Evolutionary conservation across 2,329 filamentous ascomycete species (phyloP).

Genomic region (Cordyceps fumosorosea): DNA sequence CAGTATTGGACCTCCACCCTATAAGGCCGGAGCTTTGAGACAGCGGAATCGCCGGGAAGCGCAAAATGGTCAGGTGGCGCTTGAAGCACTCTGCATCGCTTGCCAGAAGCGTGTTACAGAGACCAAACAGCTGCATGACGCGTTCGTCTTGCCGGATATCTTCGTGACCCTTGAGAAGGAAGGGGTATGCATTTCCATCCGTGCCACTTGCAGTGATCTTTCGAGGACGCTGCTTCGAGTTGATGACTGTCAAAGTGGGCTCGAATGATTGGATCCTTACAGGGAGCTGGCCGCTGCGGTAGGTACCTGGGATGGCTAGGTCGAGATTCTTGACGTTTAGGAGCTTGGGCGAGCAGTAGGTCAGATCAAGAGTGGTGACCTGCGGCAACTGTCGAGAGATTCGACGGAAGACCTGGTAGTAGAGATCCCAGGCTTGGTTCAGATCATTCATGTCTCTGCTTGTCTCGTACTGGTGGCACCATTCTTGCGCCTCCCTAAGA

Average conservation of each 20-base stretch:
- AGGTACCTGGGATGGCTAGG: constrained; percentile 92
- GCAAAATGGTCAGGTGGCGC: constrained; percentile 90
- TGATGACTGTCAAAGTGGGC: constrained; percentile 82
- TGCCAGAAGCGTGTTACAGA: constrained; percentile 90
- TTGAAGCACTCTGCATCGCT: constrained; percentile 97
- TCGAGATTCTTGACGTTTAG: constrained; percentile 80
- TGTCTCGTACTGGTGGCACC: constrained; percentile 85
- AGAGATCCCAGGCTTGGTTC: constrained; percentile 98
- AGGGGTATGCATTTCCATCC: constrained; percentile 81
- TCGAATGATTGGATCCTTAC: constrained; percentile 88
- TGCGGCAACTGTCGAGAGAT: constrained; percentile 91
- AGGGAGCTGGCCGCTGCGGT: constrained; percentile 69
- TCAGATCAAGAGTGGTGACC: constrained; percentile 84
- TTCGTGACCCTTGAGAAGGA: constrained; percentile 95
- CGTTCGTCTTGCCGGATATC: constrained; percentile 98
- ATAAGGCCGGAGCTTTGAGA: constrained; percentile 94
- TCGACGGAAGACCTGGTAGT: constrained; percentile 96
- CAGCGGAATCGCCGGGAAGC: constrained; percentile 92
- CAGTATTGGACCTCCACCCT: constrained; percentile 95
- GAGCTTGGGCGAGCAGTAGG: constrained; percentile 93
- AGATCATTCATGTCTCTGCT: constrained; percentile 90
- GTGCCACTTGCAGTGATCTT: constrained; percentile 85
- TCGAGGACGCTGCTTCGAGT: constrained; percentile 90
- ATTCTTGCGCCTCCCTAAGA: constrained; percentile 88
- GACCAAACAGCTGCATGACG: constrained; percentile 97